phyloP scores from a whole-genome alignment of 495 filamentous ascomycete genomes.

The Hyaloscypha finlandica region DNA sequence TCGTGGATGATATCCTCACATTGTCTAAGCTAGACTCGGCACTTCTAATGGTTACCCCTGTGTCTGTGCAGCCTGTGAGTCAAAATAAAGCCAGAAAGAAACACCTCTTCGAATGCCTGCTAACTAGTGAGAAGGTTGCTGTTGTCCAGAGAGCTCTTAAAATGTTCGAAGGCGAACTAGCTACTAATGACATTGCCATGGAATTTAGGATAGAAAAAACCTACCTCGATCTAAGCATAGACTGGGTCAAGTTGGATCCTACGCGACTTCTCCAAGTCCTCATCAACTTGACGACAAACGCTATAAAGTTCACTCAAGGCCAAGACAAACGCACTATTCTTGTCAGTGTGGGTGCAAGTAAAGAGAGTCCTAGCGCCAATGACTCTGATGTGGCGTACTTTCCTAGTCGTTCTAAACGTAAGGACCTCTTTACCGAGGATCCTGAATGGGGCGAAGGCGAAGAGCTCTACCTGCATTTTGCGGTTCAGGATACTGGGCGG shows the following conservation, averaged over 20 bases:
- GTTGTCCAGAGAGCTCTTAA: constrained; percentile 70
- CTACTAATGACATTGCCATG: constrained; percentile 69
- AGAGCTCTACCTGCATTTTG: constrained; percentile 69
- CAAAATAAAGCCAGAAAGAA: not conserved
- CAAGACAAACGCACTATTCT: constrained; percentile 60
- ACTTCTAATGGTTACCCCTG: constrained; percentile 72
- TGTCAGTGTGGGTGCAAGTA: constrained; percentile 69
- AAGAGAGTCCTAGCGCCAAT: constrained; percentile 47
- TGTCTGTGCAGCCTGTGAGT: constrained; percentile 66
- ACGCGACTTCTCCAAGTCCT: constrained; percentile 76
- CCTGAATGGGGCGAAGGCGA: constrained; percentile 71
- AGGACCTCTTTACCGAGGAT: constrained; percentile 52
- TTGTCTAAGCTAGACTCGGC: constrained; percentile 86
- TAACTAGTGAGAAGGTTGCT: constrained; percentile 23
- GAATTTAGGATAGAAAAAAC: constrained; percentile 67
- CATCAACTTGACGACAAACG: constrained; percentile 77
- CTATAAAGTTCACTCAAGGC: constrained; percentile 77
- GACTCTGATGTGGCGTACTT: constrained; percentile 50
- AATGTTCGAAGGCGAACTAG: constrained; percentile 83
- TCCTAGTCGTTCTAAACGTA: constrained; percentile 52
- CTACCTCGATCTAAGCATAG: constrained; percentile 60
- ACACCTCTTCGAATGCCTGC: not conserved
- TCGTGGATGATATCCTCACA: constrained; percentile 81
- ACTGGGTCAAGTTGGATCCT: constrained; percentile 81
- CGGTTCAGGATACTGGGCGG: constrained; percentile 77